Evolutionary conservation across 768 basidiomycete species (phyloP), one percentile per base, ranked within the genome.

Genomic region (Phylloporus sp.): DNA sequence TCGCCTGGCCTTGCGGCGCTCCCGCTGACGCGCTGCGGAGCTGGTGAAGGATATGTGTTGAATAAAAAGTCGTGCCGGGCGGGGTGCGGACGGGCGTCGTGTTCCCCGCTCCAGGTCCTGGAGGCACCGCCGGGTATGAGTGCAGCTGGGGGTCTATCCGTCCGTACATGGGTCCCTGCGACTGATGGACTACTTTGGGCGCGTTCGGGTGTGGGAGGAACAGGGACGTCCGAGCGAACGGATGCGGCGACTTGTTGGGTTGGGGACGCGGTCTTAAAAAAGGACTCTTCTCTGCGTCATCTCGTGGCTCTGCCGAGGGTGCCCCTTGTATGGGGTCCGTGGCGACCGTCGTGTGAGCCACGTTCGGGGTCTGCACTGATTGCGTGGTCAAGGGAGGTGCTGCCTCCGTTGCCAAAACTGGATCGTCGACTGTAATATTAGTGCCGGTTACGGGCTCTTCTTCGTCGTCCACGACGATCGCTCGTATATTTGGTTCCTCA

Each of bases 81-180:
- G 66, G 54, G 1, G 39, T 45, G 21, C 6, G 21, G 42, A 17
- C 31, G n/a, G n/a, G 42, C 7, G 22, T 14, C n/a, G 17, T 18
- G 40, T 40, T 48, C 32, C 36, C 53, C 34, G 45, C 17, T 13
- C 52, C 54, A 18, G 42, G 26, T 27, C 28, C 48, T 29, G 44
- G 31, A 9, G 56, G 50, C 10, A 20, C 37, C 10, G 17, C 37
- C 21, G 53, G 47, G 9, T 40, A 44, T 2, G 48, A 23, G 34
- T 60, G 53, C 6, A 53, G 44, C 17, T 63, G 67, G 18, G 48
- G 18, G 11, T 38, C 46, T 41, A 51, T 36, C 40, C 74, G 74
- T 40, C 78, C 76, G 59, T 80, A 84, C 79, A 84, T 78, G 4
- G 81, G 82, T 0, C 81, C 81, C 2, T 66, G 63, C 2, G 60